A percentile compares a stretch with the other conserved stretches of the same genome.
Evolutionary conservation across 1,284 basidiomycete genomes (phyloP).

Genomic region (Uromyces viciae-fabae): DNA sequence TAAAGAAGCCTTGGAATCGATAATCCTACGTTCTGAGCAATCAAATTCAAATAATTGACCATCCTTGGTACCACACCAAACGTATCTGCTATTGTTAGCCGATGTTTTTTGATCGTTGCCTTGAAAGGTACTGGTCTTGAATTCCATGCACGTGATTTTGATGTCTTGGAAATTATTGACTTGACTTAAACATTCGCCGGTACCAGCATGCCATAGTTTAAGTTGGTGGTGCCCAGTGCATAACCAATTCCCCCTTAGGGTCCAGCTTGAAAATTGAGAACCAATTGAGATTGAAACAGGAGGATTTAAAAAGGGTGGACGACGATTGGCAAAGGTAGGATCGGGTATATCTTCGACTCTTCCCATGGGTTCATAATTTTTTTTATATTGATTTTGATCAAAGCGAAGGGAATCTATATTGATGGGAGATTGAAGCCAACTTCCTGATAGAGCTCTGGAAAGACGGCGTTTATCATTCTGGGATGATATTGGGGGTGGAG

Average conservation of each 20-base stretch:
- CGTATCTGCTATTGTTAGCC: constrained; percentile 58
- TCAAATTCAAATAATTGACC: constrained; percentile 80
- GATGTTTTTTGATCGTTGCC: too few species aligned
- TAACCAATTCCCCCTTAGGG: constrained; percentile 64
- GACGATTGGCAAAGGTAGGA: constrained; percentile 71
- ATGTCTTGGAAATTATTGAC: constrained; percentile 64
- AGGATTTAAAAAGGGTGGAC: constrained; percentile 63
- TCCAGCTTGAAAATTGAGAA: constrained; percentile 58
- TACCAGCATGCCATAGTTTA: constrained; percentile 60
- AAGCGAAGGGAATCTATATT: background rate
- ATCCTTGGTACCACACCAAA: constrained; percentile 85
- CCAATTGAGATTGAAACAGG: constrained; percentile 51
- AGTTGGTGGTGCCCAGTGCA: constrained; percentile 67
- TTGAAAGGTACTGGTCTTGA: constrained; percentile 60
- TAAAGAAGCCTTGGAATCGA: constrained; percentile 62
- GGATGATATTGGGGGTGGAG: background rate
- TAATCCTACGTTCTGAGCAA: constrained; percentile 62
- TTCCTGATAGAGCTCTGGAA: background rate
- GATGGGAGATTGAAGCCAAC: background rate
- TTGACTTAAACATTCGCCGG: constrained; percentile 55
- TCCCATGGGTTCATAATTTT: background rate
- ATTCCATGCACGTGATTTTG: constrained; percentile 71
- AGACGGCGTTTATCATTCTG: background rate
- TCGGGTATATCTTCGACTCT: constrained; percentile 71
- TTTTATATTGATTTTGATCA: background rate